Percentiles rank a stretch among this genome's conserved stretches.
These are phyloP conservation scores for Escovopsis sp. DNA, from an alignment of 2,329 filamentous ascomycete species.

Conservation along the genomic window DNA sequence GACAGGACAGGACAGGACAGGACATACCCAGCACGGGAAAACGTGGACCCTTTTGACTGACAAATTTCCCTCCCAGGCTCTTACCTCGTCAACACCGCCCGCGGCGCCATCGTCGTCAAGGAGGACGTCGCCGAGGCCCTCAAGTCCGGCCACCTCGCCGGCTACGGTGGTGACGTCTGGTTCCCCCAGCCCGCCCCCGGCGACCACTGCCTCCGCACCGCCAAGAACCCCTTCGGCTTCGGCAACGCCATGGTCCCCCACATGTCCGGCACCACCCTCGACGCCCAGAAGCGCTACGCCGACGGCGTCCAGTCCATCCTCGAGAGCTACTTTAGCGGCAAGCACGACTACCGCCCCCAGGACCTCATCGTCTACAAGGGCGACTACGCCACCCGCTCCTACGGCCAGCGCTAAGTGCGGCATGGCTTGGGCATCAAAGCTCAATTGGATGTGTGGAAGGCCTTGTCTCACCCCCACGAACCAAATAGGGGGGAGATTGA, in stretches of 20 bases:
- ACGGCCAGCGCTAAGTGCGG: slow-evolving; percentile 54
- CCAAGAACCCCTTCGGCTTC: slow-evolving; percentile 87
- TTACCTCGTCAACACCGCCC: slow-evolving; percentile 97
- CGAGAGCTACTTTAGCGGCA: slow-evolving; percentile 77
- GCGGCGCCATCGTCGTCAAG: slow-evolving; percentile 98
- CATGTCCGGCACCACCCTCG: slow-evolving; percentile 98
- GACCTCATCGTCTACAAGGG: slow-evolving; percentile 84
- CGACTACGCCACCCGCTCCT: slow-evolving; percentile 90
- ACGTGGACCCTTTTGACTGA: neutral
- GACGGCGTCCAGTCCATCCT: slow-evolving; percentile 80
- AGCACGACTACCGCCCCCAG: slow-evolving; percentile 74
- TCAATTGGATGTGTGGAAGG: too few relatives aligned
- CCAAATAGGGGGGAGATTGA: neutral
- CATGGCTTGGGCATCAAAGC: neutral
- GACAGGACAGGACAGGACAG: too few relatives aligned
- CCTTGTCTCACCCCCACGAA: neutral
- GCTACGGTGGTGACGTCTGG: slow-evolving; percentile 85
- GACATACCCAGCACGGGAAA: neutral
- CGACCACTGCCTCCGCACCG: slow-evolving; percentile 85
- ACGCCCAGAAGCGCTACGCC: slow-evolving; percentile 88
- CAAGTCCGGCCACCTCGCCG: slow-evolving; percentile 78
- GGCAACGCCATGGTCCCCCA: slow-evolving; percentile 98
- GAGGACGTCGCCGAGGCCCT: slow-evolving; percentile 93
- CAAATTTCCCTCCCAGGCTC: slow-evolving; percentile 38
- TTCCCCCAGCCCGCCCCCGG: slow-evolving; percentile 92